These are phyloP conservation scores for Aristolochia fimbriata DNA, from an alignment of 164 flowering plant genomes.

Conservation along the genomic window DNA sequence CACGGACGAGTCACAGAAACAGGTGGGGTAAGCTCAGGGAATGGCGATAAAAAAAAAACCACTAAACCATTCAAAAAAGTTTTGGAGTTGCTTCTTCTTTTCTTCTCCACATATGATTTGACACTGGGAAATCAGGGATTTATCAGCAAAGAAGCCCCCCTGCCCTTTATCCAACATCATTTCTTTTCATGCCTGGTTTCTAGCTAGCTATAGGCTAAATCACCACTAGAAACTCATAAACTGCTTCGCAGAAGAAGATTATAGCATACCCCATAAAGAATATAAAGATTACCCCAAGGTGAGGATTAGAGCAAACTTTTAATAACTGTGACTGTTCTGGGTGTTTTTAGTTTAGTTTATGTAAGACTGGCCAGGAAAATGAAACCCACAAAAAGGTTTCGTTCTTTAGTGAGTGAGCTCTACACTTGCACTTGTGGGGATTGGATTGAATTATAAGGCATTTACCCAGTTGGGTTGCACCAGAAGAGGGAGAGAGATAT, in stretches of 20 bases:
- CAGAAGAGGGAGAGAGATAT: conserved; percentile 19
- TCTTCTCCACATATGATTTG: not conserved
- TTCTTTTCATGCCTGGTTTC: not conserved
- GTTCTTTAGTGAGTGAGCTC: not conserved
- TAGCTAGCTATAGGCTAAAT: not conserved
- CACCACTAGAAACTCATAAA: not conserved
- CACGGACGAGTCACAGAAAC: not conserved
- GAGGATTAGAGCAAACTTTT: no score
- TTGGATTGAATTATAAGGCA: no score
- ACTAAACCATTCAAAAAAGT: not conserved
- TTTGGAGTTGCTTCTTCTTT: not conserved
- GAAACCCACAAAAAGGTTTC: not conserved
- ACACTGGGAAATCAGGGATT: not conserved
- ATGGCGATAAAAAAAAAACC: not conserved
- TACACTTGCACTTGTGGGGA: no score
- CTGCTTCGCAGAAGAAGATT: no score
- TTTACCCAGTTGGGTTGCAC: not conserved
- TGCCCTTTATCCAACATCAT: not conserved
- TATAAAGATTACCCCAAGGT: no score
- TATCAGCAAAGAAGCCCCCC: not conserved
- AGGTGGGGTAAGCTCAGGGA: conserved; percentile 9
- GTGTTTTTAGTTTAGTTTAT: no score
- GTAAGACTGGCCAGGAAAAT: not conserved
- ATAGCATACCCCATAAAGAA: no score
- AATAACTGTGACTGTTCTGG: no score